Base-by-base conservation (phyloP, 352 stramenopile genomes). In the Elongisporangium anandrum region DNA sequence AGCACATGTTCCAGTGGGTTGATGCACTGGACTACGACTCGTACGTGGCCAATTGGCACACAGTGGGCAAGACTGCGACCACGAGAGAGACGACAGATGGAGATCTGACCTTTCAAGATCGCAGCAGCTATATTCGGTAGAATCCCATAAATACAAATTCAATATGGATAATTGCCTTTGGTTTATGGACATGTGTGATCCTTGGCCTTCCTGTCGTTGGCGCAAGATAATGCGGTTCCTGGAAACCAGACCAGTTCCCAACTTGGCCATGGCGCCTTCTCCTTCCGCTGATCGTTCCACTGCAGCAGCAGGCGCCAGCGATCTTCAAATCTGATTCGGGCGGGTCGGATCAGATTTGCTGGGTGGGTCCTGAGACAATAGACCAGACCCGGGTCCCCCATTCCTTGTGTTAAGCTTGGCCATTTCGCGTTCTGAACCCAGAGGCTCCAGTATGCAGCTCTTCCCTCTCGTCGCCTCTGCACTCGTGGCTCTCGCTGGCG, bases 1-100 rank as follows among this genome's bases (percentile, higher is more conserved):
- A 89, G 2, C 74, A 85, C 6, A 87, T 92, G 70, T 90, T 89
- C 61, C 63, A 90, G 60, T 90, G 79, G 84, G 79, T 75, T 0
- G 61, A 68, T 0, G 65, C 67, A 8, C 73, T 93, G 41, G 80
- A 93, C 67, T 94, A 81, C 59, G 84, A 94, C 66, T 66, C 74
- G 47, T 94, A 92, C 69, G 61, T 89, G 21, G 72, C 76, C 47
- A 81, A 80, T 23, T 94, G 84, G 84, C 65, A 78, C 3, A 60
- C 66, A 2, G 62, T 92, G 2, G 85, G 82, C 26, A 79, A 75
- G 58, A 91, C 79, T 0, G 79, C 73, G 24, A 70, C 70, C n/a
- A 84, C 78, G 0, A 41, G 29, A 41, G 29, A 41, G 29, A 15
- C 5, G 4, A 8, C 9, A 2, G 29, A 41, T 13, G 29, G 29